Conservation (phyloP, 177 flowering plant genomes). For the Tripterygium wilfordii region DNA sequence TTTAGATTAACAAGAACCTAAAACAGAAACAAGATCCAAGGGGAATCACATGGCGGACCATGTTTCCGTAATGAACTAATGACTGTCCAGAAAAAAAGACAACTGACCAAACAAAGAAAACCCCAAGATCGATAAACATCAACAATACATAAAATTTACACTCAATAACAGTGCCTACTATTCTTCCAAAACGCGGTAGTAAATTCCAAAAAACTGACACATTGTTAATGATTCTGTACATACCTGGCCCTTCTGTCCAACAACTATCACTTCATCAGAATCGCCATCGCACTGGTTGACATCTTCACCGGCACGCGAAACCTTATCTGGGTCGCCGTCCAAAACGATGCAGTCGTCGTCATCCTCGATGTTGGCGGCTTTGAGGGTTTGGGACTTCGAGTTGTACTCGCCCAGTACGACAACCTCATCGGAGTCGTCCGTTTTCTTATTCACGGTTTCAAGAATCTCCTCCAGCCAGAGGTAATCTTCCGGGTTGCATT, state of each 20-base stretch:
- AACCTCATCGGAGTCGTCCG: constrained; percentile 51
- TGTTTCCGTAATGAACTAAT: too few species aligned
- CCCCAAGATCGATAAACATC: too few species aligned
- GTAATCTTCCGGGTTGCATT: constrained; percentile 9
- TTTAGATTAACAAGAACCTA: too few species aligned
- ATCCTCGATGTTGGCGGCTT: constrained; percentile 10
- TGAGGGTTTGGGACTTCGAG: constrained; percentile 6
- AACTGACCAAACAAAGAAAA: too few species aligned
- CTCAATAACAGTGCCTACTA: too few species aligned
- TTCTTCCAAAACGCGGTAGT: too few species aligned
- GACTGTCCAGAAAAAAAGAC: too few species aligned
- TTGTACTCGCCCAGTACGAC: constrained; percentile 45
- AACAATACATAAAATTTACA: too few species aligned
- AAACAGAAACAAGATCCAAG: too few species aligned
- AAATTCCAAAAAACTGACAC: too few species aligned
- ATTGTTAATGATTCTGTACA: too few species aligned
- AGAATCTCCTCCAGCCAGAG: constrained; percentile 26
- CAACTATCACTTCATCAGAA: constrained; percentile 57
- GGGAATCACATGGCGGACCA: too few species aligned
- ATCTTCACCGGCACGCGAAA: constrained; percentile 17
- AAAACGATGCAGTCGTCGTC: constrained; percentile 80
- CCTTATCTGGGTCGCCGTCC: constrained; percentile 78
- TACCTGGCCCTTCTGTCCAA: constrained; percentile 73
- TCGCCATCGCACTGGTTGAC: constrained; percentile 47
- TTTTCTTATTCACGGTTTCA: constrained; percentile 5